These are phyloP conservation scores for Colletotrichum destructivum DNA, from an alignment of 2,329 filamentous ascomycete species.

Conservation along the genomic window DNA sequence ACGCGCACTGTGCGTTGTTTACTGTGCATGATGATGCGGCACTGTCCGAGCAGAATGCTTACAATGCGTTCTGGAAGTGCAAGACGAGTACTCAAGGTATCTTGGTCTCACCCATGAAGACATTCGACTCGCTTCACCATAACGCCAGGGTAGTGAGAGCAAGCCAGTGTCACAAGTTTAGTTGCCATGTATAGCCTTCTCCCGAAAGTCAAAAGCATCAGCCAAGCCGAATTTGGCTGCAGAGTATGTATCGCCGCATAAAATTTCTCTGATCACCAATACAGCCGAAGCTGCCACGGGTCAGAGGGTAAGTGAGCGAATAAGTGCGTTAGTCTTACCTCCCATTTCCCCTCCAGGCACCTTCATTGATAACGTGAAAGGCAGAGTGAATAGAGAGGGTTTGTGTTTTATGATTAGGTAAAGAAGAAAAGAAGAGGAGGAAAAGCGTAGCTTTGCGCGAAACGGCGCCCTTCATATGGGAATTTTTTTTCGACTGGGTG, in stretches of 20 bases:
- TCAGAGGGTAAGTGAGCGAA: slow-evolving; percentile 67
- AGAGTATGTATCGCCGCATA: slow-evolving; percentile 49
- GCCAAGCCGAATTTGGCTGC: background rate
- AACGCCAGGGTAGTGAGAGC: background rate
- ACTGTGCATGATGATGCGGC: background rate
- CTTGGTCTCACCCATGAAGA: background rate
- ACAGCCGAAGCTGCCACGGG: slow-evolving; percentile 51
- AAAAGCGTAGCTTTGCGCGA: slow-evolving; percentile 8
- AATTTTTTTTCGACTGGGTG: background rate
- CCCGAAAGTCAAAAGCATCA: background rate
- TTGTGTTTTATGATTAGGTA: slow-evolving; percentile 52
- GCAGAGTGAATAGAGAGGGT: slow-evolving; percentile 81
- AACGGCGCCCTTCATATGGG: slow-evolving; percentile 43
- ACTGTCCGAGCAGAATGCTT: background rate
- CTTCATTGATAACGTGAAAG: slow-evolving; percentile 68
- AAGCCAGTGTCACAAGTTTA: too few species aligned
- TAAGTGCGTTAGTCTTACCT: slow-evolving; percentile 69
- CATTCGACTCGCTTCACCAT: background rate
- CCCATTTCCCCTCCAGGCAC: slow-evolving; percentile 79
- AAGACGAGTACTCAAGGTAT: background rate
- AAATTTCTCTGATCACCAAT: slow-evolving; percentile 55
- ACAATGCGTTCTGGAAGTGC: background rate
- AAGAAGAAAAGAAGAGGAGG: slow-evolving; percentile 47
- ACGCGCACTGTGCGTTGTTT: background rate
- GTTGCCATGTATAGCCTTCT: background rate